Evolutionary conservation across 352 stramenopile species (phyloP).

Genomic region (Phytophthora vignae): DNA sequence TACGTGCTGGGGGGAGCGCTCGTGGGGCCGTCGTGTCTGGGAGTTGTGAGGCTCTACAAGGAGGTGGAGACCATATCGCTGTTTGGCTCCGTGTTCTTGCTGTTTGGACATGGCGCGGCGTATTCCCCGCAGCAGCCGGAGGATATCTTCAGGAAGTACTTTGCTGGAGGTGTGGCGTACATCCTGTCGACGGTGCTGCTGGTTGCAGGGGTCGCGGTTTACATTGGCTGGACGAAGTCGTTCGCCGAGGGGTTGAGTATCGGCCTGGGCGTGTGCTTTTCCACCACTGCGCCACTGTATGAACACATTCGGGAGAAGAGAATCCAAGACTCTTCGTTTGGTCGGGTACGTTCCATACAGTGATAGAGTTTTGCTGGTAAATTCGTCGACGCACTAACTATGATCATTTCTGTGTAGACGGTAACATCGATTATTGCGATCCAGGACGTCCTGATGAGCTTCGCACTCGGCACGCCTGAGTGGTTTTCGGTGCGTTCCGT

Average conservation of each 20-base stretch:
- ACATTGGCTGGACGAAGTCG: constrained; percentile 80
- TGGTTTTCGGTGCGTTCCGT: constrained; percentile 84
- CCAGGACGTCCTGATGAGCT: constrained; percentile 89
- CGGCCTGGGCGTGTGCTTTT: constrained; percentile 83
- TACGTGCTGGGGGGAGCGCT: constrained; percentile 92
- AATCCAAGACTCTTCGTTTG: constrained; percentile 85
- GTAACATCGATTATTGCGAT: constrained; percentile 88
- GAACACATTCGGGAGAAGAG: constrained; percentile 85
- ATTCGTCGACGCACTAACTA: neutral
- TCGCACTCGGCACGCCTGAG: constrained; percentile 82
- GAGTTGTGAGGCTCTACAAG: constrained; percentile 88
- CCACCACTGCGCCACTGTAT: constrained; percentile 82
- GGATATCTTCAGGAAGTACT: constrained; percentile 75
- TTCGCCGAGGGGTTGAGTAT: constrained; percentile 83
- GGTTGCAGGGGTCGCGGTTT: constrained; percentile 73
- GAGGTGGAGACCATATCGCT: constrained; percentile 94
- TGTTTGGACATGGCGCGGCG: constrained; percentile 90
- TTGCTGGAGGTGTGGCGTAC: constrained; percentile 77
- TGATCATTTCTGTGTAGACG: constrained; percentile 45
- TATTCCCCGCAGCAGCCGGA: constrained; percentile 79
- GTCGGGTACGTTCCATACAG: constrained; percentile 53
- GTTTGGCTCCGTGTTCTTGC: constrained; percentile 94
- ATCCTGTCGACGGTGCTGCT: constrained; percentile 74
- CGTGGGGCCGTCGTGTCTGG: constrained; percentile 90
- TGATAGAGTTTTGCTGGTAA: neutral